Conservation (phyloP, 768 basidiomycete species). For the Mycena vitilis region DNA sequence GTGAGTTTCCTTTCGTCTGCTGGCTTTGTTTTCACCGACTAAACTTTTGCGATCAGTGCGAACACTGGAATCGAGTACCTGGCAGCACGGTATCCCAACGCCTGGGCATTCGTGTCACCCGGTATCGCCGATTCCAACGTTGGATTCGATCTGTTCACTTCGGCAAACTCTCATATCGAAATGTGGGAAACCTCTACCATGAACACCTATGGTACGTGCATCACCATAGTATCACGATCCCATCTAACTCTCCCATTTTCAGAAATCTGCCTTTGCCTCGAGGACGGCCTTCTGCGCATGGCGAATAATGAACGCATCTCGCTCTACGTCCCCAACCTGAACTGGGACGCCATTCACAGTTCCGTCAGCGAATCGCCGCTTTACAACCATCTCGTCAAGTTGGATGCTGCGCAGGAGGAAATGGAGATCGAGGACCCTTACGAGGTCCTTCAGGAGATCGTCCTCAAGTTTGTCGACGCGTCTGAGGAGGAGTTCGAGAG, state of each 20-base stretch:
- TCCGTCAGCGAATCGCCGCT: background rate
- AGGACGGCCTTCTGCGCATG: slow-evolving; percentile 37
- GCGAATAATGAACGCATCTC: background rate
- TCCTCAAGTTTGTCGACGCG: slow-evolving; percentile 35
- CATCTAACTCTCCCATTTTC: slow-evolving; percentile 16
- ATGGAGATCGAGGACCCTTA: slow-evolving; percentile 5
- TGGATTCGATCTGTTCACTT: background rate
- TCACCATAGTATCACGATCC: background rate
- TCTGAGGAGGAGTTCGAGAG: slow-evolving; percentile 47
- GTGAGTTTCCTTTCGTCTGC: slow-evolving; percentile 32
- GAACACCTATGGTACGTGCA: slow-evolving; percentile 11
- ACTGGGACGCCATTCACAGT: slow-evolving; percentile 6
- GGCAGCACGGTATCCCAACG: slow-evolving; percentile 41
- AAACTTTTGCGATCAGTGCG: slow-evolving; percentile 40
- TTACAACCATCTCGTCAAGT: slow-evolving; percentile 6
- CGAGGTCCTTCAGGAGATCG: slow-evolving; percentile 1
- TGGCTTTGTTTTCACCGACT: background rate
- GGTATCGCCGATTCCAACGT: slow-evolving; percentile 40
- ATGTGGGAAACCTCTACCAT: slow-evolving; percentile 10
- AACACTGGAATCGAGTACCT: slow-evolving; percentile 47
- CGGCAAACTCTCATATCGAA: slow-evolving; percentile 1
- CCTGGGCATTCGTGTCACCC: slow-evolving; percentile 47
- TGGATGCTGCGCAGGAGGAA: slow-evolving; percentile 39
- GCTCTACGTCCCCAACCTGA: slow-evolving; percentile 10
- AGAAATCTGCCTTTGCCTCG: slow-evolving; percentile 44